phyloP scores from a whole-genome alignment of 106 monocot species.

The Iris macrosiphon region DNA sequence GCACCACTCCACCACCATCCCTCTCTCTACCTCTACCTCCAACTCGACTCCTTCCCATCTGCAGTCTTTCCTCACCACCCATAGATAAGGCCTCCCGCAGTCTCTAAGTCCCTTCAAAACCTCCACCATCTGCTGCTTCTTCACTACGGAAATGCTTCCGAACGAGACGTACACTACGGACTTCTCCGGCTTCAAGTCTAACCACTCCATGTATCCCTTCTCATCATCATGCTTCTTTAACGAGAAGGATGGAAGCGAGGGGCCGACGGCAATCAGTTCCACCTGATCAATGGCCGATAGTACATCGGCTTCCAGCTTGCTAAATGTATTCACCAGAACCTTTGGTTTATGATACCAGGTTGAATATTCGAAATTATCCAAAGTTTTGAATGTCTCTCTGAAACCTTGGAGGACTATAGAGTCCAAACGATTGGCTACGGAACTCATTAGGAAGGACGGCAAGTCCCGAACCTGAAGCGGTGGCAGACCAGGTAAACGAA shows the following conservation, averaged over 20 bases:
- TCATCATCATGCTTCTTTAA: slow-evolving; percentile 23
- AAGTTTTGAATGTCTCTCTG: too few relatives aligned
- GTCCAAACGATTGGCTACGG: too few relatives aligned
- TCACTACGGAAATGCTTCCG: slow-evolving; percentile 24
- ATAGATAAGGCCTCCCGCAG: slow-evolving; percentile 30
- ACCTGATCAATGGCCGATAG: slow-evolving; percentile 7
- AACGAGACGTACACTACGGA: slow-evolving; percentile 55
- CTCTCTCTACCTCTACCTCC: background rate
- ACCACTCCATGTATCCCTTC: slow-evolving; percentile 35
- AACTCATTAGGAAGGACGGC: too few relatives aligned
- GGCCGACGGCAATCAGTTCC: slow-evolving; percentile 22
- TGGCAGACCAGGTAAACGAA: too few relatives aligned
- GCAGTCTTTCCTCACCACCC: slow-evolving; percentile 29
- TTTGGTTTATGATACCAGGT: background rate
- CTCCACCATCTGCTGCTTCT: slow-evolving; percentile 37
- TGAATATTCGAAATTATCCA: too few relatives aligned
- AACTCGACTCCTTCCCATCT: background rate
- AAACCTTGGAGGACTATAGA: too few relatives aligned
- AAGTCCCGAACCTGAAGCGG: too few relatives aligned
- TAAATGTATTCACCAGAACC: slow-evolving; percentile 31
- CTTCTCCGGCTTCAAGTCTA: slow-evolving; percentile 26
- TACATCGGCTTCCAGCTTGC: slow-evolving; percentile 20
- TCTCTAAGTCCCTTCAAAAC: slow-evolving; percentile 18
- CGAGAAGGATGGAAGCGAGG: background rate
- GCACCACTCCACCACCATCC: slow-evolving; percentile 37